These are phyloP conservation scores for Stachybotrys chartarum DNA, from an alignment of 2,329 filamentous ascomycete genomes.

Conservation along the genomic window DNA sequence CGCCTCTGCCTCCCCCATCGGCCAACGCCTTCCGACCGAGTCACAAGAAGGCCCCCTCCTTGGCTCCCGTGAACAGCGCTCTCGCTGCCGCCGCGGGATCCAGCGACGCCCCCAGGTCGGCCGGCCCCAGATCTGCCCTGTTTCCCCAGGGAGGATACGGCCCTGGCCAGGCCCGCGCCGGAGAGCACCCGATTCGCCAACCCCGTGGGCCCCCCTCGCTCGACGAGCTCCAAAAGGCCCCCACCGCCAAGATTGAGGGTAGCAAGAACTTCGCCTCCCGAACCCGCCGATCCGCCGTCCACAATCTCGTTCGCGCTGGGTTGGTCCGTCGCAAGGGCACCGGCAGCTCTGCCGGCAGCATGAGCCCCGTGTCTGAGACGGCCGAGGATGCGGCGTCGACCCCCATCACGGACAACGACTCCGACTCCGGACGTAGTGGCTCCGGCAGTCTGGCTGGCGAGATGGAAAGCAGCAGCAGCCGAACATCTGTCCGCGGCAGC, in stretches of 20 bases:
- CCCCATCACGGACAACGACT: constrained; percentile 66
- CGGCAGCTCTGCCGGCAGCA: constrained; percentile 64
- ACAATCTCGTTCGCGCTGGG: constrained; percentile 85
- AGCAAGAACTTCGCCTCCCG: constrained; percentile 97
- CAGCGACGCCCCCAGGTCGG: constrained; percentile 42
- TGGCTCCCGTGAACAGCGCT: constrained; percentile 51
- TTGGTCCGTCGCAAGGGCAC: constrained; percentile 77
- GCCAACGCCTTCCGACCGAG: constrained; percentile 88
- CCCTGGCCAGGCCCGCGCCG: constrained; percentile 84
- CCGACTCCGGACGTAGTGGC: constrained; percentile 62
- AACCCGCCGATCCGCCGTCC: constrained; percentile 83
- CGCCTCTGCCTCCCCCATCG: constrained; percentile 76
- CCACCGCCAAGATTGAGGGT: constrained; percentile 87
- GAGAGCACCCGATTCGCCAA: constrained; percentile 90
- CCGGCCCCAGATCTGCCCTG: constrained; percentile 69
- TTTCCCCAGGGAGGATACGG: constrained; percentile 84
- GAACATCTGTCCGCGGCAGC: constrained; percentile 65
- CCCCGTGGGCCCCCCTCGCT: constrained; percentile 86
- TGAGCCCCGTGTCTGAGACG: constrained; percentile 84
- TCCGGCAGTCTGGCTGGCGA: constrained; percentile 78
- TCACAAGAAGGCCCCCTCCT: constrained; percentile 83
- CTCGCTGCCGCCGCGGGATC: constrained; percentile 37
- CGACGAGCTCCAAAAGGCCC: constrained; percentile 83
- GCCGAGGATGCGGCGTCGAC: constrained; percentile 56
- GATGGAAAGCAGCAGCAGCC: constrained; percentile 62